Conservation (phyloP, 371 early-diverging fungal genomes). For the Chytridium lagenaria region DNA sequence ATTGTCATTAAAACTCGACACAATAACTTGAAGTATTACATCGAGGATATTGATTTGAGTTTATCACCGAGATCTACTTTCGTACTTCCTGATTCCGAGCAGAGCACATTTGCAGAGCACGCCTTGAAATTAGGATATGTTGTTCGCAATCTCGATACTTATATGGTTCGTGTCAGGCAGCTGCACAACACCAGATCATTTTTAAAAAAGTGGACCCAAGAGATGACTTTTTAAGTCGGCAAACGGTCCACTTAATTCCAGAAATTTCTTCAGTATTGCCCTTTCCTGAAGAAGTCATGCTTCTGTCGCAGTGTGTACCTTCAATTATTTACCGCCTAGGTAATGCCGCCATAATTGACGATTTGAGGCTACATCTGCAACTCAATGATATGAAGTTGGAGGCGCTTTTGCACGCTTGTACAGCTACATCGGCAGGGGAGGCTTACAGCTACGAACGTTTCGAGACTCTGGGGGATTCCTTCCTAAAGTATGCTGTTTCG, state of each 20-base stretch:
- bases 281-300: constrained; percentile 62
- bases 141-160: constrained; percentile 30
- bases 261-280: constrained; percentile 60
- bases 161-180: not conserved
- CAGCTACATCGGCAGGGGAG: constrained; percentile 74
- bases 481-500: constrained; percentile 84
- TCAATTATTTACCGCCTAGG: constrained; percentile 76
- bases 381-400: constrained; percentile 50
- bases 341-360: constrained; percentile 63
- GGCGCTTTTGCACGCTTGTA: constrained; percentile 75
- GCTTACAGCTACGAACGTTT: constrained; percentile 90
- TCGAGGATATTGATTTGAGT: constrained; percentile 2
- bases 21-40: constrained; percentile 42
- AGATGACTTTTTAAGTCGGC: not conserved
- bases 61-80: constrained; percentile 17
- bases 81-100: not conserved
- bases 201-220: not conserved
- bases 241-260: constrained; percentile 53
- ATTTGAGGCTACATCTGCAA: constrained; percentile 58
- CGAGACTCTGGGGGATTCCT: constrained; percentile 93
- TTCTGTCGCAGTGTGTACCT: constrained; percentile 68
- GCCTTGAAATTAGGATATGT: constrained; percentile 42
- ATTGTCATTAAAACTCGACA: constrained; percentile 43
- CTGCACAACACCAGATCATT: not conserved
- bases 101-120: constrained; percentile 39